Base-by-base conservation (phyloP, 1,284 basidiomycete genomes). In the Leccinum huronense region DNA sequence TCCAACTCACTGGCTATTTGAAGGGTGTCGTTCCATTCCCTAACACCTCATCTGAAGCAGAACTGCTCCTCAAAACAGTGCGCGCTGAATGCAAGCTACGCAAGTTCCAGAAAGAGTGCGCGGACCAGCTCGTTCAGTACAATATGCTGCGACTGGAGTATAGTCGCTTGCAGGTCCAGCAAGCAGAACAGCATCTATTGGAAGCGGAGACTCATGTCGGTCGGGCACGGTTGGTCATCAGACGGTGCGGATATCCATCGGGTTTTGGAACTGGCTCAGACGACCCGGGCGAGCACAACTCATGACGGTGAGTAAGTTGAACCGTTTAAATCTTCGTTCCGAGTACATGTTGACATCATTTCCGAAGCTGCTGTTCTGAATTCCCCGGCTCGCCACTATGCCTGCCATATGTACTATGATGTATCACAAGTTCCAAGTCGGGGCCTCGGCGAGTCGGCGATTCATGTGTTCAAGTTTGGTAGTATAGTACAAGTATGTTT, bases 121-220 rank as follows among this genome's bases (percentile, higher is more conserved):
- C 30, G 3, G 59, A 63, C 11, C 62, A 60, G 8, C 55, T 57
- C 3, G 59, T 64, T 23, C 59, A 53, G 5, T 64, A 5, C 36
- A 54, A 61, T 19, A 3, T 34, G 11, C 11, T 64, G 10, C 23
- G 19, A 42, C 19, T 64, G 56, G 27, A 64, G 36, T 61, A 40
- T 30, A 61, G 55, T 36, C n/a, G n/a, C n/a, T 6, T 64, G 55
- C 63, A 64, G 27, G 59, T 62, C 14, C 5, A 58, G 54, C 16
- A 7, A 19, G 63, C 42, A 27, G 56, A 64, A 23, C 45, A 33
- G 54, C 5, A 58, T 34, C 55, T 64, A 19, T 61, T 51, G n/a
- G 30, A 53, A 6, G 62, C 38, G 8, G 61, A 63, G 57, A 27
- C 7, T 33, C 36, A 58, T 48, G 62, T 63, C 13, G 19, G 59